Evolutionary conservation across 108 stramenopile species (phyloP).

Genomic region (Stephanodiscus minutulus): DNA sequence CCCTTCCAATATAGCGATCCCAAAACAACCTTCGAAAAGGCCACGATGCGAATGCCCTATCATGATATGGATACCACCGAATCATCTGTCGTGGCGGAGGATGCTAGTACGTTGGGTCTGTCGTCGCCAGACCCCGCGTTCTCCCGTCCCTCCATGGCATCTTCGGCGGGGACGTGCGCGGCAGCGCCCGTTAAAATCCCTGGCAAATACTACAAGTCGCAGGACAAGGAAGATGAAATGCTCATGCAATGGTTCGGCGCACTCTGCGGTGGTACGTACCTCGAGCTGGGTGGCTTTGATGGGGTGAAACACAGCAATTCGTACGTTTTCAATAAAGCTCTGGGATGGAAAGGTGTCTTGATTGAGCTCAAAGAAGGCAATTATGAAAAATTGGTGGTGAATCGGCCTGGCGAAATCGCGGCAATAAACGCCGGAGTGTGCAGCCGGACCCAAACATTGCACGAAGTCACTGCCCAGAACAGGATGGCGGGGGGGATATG

Average conservation of each 20-base stretch:
- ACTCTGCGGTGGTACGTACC: constrained; percentile 39
- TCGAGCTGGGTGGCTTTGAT: constrained; percentile 52
- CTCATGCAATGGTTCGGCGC: constrained; percentile 24
- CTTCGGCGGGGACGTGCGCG: no score
- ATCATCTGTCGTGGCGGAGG: no score
- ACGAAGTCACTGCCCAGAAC: neutral
- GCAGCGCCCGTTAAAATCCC: no score
- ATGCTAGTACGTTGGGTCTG: no score
- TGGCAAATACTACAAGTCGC: no score
- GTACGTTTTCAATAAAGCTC: constrained; percentile 26
- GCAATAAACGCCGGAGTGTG: constrained; percentile 26
- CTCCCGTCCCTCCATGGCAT: no score
- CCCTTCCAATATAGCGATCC: no score
- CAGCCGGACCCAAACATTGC: neutral
- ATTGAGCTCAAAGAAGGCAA: constrained; percentile 16
- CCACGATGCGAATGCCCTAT: no score
- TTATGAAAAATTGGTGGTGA: constrained; percentile 14
- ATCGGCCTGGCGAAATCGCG: constrained; percentile 24
- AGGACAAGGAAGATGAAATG: constrained; percentile 18
- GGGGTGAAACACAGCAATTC: constrained; percentile 36
- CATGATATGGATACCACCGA: no score
- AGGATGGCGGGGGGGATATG: no score
- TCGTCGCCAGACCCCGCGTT: no score
- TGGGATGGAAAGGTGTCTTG: constrained; percentile 43
- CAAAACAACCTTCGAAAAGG: no score